A percentile compares a stretch with the other conserved stretches of the same genome.
These are phyloP conservation scores for grape (Vitis vinifera) DNA, from an alignment of 164 flowering plant genomes.

Conservation along the genomic window ASM3070453v1 NC_081806.1:2234501-2235000, in stretches of 20 bases:
- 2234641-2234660: constrained; percentile 71
- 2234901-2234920: neutral
- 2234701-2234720: neutral
- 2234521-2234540: constrained; percentile 10
- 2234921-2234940: neutral
- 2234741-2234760: constrained; percentile 35
- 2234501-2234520: neutral
- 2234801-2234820: constrained; percentile 81
- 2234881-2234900: too few relatives aligned
- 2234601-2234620: constrained; percentile 84
- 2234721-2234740: neutral
- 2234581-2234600: constrained; percentile 71
- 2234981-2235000: constrained; percentile 66
- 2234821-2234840: constrained; percentile 89
- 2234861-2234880: constrained; percentile 13
- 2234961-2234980: constrained; percentile 78
- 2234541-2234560: constrained; percentile 96
- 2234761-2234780: constrained; percentile 67
- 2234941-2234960: constrained; percentile 44
- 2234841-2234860: constrained; percentile 80
- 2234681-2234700: neutral
- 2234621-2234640: constrained; percentile 95
- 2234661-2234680: constrained; percentile 7
- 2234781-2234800: constrained; percentile 56
- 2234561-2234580: constrained; percentile 67